Evolutionary conservation across 2,329 filamentous ascomycete genomes (phyloP).

Genomic region (Talaromyces verruculosus): DNA sequence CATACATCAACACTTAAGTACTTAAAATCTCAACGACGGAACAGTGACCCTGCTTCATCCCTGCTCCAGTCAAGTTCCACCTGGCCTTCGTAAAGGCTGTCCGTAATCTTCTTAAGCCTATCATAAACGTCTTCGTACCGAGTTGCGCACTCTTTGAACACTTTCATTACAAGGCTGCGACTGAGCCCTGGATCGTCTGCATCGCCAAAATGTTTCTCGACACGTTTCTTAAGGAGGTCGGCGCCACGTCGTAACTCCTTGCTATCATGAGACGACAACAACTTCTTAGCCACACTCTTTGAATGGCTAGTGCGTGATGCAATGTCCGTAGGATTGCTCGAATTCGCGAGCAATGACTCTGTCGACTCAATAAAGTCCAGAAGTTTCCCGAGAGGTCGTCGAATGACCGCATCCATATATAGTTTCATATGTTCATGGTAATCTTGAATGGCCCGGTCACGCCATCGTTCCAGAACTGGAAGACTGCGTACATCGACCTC

Average conservation of each 20-base stretch:
- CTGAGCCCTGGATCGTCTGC: conserved; percentile 72
- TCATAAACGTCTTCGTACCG: conserved; percentile 58
- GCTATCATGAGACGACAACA: conserved; percentile 74
- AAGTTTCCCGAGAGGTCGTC: conserved; percentile 83
- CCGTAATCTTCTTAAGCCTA: conserved; percentile 47
- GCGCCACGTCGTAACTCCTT: conserved; percentile 89
- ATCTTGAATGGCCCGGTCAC: conserved; percentile 72
- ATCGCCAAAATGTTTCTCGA: conserved; percentile 97
- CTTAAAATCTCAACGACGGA: conserved; percentile 35
- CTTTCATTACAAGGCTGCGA: conserved; percentile 58
- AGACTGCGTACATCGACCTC: conserved; percentile 77
- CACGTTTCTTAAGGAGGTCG: conserved; percentile 81
- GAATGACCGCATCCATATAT: conserved; percentile 85
- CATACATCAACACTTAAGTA: conserved; percentile 2
- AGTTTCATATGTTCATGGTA: conserved; percentile 82
- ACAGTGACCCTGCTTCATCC: conserved; percentile 46
- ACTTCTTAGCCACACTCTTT: conserved; percentile 79
- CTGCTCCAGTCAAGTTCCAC: conserved; percentile 51
- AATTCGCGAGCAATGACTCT: conserved; percentile 66
- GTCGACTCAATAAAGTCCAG: conserved; percentile 89
- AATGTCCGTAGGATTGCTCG: conserved; percentile 60
- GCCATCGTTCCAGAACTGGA: conserved; percentile 79
- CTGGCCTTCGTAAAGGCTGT: conserved; percentile 47
- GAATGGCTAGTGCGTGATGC: conserved; percentile 80
- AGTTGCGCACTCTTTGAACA: conserved; percentile 60